These are phyloP conservation scores for Aspergillus amoenus DNA, from an alignment of 2,329 filamentous ascomycete genomes.

Conservation along the genomic window DNA sequence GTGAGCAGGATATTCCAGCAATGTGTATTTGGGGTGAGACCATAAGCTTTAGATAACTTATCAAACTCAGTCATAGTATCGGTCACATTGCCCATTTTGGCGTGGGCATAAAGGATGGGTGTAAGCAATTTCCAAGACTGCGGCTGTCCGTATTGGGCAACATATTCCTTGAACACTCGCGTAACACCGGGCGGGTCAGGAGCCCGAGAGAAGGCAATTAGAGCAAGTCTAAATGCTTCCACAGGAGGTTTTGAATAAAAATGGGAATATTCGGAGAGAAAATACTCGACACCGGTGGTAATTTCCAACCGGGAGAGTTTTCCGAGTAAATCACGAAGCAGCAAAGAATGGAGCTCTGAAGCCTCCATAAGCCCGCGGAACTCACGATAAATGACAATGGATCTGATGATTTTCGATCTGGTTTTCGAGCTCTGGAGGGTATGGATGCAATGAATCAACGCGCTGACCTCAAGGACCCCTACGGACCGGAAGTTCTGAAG, in stretches of 20 bases:
- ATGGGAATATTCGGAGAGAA: conserved; percentile 41
- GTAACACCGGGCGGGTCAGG: conserved; percentile 49
- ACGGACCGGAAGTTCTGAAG: conserved; percentile 26
- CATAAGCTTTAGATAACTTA: conserved; percentile 57
- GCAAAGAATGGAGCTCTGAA: background rate
- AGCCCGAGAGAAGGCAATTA: conserved; percentile 46
- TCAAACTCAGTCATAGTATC: conserved; percentile 62
- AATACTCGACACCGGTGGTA: conserved; percentile 36
- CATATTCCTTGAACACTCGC: conserved; percentile 45
- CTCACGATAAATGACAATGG: conserved; percentile 43
- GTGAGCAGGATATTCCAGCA: conserved; percentile 78
- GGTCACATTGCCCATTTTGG: conserved; percentile 63
- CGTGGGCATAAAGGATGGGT: conserved; percentile 70
- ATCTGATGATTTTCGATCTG: conserved; percentile 27
- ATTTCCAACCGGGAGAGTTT: conserved; percentile 30
- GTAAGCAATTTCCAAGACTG: conserved; percentile 34
- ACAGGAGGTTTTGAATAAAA: conserved; percentile 33
- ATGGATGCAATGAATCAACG: conserved; percentile 32
- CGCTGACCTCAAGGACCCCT: conserved; percentile 21
- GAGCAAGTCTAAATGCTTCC: conserved; percentile 34
- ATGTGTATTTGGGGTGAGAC: conserved; percentile 55
- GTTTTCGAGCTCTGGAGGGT: conserved; percentile 29
- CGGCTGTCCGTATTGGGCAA: conserved; percentile 38
- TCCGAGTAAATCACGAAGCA: conserved; percentile 28
- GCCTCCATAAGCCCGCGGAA: conserved; percentile 34